Base-by-base conservation (phyloP, 176 grass and related monocot genomes). In the Saccharum spontaneum region DNA sequence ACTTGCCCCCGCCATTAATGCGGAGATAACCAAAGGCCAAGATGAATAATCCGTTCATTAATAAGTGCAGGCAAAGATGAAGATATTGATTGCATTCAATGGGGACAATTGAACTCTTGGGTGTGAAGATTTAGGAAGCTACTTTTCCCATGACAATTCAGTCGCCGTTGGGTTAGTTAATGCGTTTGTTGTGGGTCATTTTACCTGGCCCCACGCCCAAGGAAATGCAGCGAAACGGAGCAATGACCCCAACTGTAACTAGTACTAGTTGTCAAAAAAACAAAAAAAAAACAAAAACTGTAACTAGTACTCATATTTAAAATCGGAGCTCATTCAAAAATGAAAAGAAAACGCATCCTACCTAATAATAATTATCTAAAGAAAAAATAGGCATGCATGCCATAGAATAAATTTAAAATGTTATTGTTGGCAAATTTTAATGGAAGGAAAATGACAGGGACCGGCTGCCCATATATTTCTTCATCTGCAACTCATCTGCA, bases 21-120 rank as follows among this genome's bases (percentile, higher is more conserved):
- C 23, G 43, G 15, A 46, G 83, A 86, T 86, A 89, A 71, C 72
- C 23, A 86, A 77, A 71, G 83, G 54, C 41, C 73, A n/a, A n/a
- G n/a, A n/a, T 79, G 82, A 86, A 86, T 72, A 82, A 82, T 86
- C 48, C 61, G 62, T 76, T 33, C 33, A 76, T 76, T 82, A 82
- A 87, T 87, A 82, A 76, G 79, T 57, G 45, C 62, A 45, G 20
- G 79, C 62, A 69, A 82, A 44, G 28, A 45, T 82, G 71, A 45
- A 82, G 60, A 90, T 10, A 52, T 82, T 61, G 84, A 83, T 87
- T 71, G 84, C 79, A 90, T 90, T 90, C 3, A 90, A 83, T 90
- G 46, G 6, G 46, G 4, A n/a, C 71, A 54, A 78, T 76, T 83
- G 77, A 74, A 86, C 73, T 87, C 88, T 72, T 79, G 46, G 64